Evolutionary conservation across 1,139 yeast genomes (phyloP).

Genomic region (Lodderomyces orthopsilosis): DNA sequence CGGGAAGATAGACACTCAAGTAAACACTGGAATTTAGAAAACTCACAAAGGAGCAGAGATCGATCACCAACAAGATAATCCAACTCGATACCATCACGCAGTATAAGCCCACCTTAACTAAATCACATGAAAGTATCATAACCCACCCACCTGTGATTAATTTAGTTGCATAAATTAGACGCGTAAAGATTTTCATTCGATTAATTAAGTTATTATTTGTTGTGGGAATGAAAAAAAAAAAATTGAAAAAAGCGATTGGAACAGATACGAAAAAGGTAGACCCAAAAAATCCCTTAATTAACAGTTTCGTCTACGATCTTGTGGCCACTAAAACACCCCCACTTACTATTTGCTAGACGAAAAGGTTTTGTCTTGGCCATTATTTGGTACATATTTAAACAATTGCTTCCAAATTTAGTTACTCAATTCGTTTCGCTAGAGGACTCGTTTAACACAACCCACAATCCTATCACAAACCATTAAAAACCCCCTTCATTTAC

Average conservation of each 20-base stretch:
- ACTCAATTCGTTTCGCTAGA: not conserved
- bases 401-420: too few relatives aligned
- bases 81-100: too few relatives aligned
- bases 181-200: not conserved
- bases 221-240: not conserved
- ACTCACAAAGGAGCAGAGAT: conserved; percentile 5
- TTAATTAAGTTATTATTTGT: not conserved
- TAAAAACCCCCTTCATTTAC: too few relatives aligned
- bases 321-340: not conserved
- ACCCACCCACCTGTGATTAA: not conserved
- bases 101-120: too few relatives aligned
- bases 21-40: not conserved
- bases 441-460: not conserved
- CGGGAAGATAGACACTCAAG: not conserved
- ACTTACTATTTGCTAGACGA: too few relatives aligned
- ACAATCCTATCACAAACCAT: too few relatives aligned
- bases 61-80: conserved; percentile 7
- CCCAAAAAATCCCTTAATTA: not conserved
- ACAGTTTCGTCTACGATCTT: not conserved
- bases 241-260: not conserved
- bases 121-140: too few relatives aligned
- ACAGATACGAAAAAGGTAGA: not conserved
- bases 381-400: too few relatives aligned
- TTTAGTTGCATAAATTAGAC: conserved; percentile 1
- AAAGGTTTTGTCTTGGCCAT: too few relatives aligned